A percentile compares a stretch with the other conserved stretches of the same genome.
phyloP scores from a whole-genome alignment of 371 early-diverging fungal species.

The Lichtheimia ornata region DNA sequence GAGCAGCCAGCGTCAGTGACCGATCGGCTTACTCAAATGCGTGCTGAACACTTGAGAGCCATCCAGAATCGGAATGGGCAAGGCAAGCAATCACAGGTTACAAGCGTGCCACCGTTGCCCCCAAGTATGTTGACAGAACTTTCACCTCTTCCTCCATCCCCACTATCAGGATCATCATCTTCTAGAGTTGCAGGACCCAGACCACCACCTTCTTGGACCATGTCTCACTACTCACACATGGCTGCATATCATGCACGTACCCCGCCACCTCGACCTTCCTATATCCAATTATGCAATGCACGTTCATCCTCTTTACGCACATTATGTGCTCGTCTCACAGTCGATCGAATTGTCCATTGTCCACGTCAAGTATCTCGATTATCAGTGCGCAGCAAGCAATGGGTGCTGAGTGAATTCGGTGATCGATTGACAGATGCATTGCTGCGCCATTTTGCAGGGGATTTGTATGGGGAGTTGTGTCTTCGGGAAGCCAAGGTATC shows the following conservation, averaged over 20 bases:
- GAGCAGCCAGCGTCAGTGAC: constrained; percentile 8
- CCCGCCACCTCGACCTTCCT: too few species aligned
- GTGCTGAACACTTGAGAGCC: constrained; percentile 15
- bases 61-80: constrained; percentile 6
- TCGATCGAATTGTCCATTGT: neutral
- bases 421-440: constrained; percentile 9
- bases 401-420: constrained; percentile 1
- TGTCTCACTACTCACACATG: too few species aligned
- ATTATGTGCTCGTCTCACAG: neutral
- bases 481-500: constrained; percentile 10
- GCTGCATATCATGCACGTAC: too few species aligned
- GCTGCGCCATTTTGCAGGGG: constrained; percentile 6
- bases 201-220: neutral
- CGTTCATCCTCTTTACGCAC: neutral
- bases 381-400: constrained; percentile 8
- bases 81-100: neutral
- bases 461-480: constrained; percentile 9
- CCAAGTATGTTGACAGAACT: constrained; percentile 4
- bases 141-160: neutral
- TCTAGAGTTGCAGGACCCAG: neutral
- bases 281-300: too few species aligned
- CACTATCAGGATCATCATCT: neutral
- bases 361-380: neutral
- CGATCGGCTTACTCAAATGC: constrained; percentile 3
- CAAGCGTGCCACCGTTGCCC: neutral